Evolutionary conservation across 441 rosid genomes (phyloP).

Genomic region (Metrosideros polymorpha): DNA sequence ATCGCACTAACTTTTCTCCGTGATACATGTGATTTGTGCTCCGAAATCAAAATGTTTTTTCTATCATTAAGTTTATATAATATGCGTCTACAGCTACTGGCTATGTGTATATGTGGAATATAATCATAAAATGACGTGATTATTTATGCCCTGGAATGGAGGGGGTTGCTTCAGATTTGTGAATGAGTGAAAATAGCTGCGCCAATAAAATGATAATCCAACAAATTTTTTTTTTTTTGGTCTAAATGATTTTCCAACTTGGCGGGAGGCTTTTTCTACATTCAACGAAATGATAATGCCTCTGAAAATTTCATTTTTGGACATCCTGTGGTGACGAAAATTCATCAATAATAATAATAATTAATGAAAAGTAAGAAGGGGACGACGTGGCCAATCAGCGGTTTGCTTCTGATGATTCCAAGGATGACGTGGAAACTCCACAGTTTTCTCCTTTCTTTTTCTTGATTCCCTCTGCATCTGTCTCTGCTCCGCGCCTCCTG

Average conservation of each 20-base stretch:
- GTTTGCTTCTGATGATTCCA: neutral
- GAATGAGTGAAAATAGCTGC: neutral
- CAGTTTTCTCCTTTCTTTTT: neutral
- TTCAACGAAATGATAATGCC: neutral
- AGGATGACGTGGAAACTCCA: neutral
- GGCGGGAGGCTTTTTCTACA: neutral
- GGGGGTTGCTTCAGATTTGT: neutral
- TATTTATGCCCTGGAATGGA: neutral
- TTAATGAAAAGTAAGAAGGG: too few species aligned
- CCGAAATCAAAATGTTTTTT: neutral
- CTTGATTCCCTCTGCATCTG: neutral
- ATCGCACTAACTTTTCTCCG: neutral
- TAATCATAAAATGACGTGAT: neutral
- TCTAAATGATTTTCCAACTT: neutral
- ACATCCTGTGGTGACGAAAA: neutral
- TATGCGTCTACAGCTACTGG: neutral
- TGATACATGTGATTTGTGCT: rapidly evolving
- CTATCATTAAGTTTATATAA: neutral
- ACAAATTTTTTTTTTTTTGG: too few species aligned
- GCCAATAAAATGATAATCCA: neutral
- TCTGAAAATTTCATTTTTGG: neutral
- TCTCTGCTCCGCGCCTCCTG: neutral
- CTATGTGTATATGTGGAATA: neutral
- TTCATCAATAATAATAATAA: too few species aligned
- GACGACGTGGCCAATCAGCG: neutral